These are phyloP conservation scores for Fraxinus anomala DNA, from an alignment of 257 asterid genomes.

Conservation along the genomic window DNA sequence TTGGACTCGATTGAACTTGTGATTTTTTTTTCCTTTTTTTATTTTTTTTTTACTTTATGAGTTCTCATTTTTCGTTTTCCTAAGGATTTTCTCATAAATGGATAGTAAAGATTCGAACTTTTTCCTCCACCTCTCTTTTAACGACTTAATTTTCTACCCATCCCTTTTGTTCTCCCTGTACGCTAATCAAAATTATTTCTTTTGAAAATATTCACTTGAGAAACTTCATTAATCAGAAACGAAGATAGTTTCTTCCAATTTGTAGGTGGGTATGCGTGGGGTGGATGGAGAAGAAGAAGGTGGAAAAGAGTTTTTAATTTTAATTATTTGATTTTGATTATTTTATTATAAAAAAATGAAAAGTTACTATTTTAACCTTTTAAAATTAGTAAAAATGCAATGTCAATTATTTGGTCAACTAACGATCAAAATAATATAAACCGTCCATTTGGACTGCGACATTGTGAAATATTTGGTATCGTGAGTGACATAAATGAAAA, in stretches of 20 bases:
- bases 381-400: too few relatives aligned
- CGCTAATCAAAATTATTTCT: conserved; percentile 36
- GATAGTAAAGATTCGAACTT: conserved; percentile 9
- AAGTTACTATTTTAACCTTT: too few relatives aligned
- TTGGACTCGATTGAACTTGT: conserved; percentile 4
- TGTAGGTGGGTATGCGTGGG: too few relatives aligned
- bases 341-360: too few relatives aligned
- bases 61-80: not conserved
- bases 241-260: conserved; percentile 42
- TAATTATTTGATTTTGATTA: too few relatives aligned
- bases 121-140: not conserved
- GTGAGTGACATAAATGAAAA: too few relatives aligned
- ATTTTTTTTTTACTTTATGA: not conserved
- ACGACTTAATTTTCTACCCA: conserved; percentile 10
- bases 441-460: too few relatives aligned
- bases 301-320: too few relatives aligned
- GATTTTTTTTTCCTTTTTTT: not conserved
- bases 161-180: conserved; percentile 33
- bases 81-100: conserved; percentile 14
- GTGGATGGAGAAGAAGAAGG: too few relatives aligned
- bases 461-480: too few relatives aligned
- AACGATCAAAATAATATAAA: too few relatives aligned
- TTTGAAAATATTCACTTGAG: not conserved
- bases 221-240: conserved; percentile 43
- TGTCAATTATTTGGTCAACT: too few relatives aligned